Percentiles rank a stretch among this genome's conserved stretches.
These are phyloP conservation scores for Filosporella fistucella DNA, from an alignment of 495 filamentous ascomycete species.

Conservation along the genomic window DNA sequence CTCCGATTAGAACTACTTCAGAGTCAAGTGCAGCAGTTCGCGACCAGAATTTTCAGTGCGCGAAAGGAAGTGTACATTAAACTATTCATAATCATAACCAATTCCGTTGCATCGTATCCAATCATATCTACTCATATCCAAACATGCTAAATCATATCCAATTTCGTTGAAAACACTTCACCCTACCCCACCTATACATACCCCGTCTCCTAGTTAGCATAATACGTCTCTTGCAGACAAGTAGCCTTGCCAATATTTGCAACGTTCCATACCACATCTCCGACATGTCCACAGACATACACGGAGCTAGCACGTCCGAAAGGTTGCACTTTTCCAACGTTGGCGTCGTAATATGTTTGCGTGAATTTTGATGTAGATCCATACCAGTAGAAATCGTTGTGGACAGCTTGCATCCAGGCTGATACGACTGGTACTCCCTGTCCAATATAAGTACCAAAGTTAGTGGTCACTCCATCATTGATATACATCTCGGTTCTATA, in stretches of 20 bases:
- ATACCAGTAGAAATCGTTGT: neutral
- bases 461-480: neutral
- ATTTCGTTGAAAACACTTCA: no score
- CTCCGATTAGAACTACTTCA: no score
- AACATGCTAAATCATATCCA: no score
- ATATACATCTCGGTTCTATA: constrained; percentile 2
- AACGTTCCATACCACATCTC: constrained; percentile 3
- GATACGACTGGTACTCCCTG: neutral
- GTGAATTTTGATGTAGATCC: neutral
- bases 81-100: no score
- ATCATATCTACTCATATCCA: no score
- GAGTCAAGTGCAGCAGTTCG: no score
- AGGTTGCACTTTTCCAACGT: neutral
- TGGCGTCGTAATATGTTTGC: neutral
- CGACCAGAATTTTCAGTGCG: no score
- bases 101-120: no score
- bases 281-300: constrained; percentile 2
- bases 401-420: constrained; percentile 1
- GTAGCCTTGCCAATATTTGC: constrained; percentile 1
- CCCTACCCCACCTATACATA: no score
- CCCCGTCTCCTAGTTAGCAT: neutral
- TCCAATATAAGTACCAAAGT: neutral
- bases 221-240: neutral
- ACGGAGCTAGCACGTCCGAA: neutral
- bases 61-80: no score